Conservation (phyloP, 176 grass and related monocot species). For the Tillandsia fasciculata region DNA sequence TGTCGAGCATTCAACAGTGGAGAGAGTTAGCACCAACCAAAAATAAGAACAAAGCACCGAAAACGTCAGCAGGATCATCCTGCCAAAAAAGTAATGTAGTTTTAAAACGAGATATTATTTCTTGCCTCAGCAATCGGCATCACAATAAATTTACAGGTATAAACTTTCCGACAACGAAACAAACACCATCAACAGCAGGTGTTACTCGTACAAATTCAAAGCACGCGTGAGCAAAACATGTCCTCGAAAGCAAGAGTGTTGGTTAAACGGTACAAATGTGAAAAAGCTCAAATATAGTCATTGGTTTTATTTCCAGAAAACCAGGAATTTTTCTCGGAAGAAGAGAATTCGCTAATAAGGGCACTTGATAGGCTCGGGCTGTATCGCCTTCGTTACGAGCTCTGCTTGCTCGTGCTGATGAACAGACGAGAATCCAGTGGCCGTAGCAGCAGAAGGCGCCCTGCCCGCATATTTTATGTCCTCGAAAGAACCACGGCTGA, state of each 20-base stretch:
- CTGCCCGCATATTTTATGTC: constrained; percentile 89
- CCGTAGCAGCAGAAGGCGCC: constrained; percentile 84
- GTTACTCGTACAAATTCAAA: not conserved
- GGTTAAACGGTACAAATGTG: not conserved
- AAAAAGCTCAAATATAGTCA: no score
- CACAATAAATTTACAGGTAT: no score
- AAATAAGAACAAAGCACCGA: no score
- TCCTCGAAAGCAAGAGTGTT: not conserved
- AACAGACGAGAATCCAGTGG: constrained; percentile 70
- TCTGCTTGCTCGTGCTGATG: constrained; percentile 77
- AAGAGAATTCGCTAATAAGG: constrained; percentile 25
- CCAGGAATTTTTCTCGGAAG: not conserved
- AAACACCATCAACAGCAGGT: no score
- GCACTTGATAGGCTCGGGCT: constrained; percentile 49
- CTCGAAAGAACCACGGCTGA: constrained; percentile 51
- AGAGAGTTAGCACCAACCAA: no score
- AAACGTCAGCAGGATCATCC: no score
- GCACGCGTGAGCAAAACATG: not conserved
- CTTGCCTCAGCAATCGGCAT: no score
- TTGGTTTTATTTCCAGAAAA: no score
- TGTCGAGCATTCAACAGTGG: no score
- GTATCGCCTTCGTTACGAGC: constrained; percentile 66
- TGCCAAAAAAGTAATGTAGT: no score
- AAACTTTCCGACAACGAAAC: no score
- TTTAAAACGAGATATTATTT: no score